Base-by-base conservation (phyloP, 768 basidiomycete genomes). In the Leccinellum luteum region DNA sequence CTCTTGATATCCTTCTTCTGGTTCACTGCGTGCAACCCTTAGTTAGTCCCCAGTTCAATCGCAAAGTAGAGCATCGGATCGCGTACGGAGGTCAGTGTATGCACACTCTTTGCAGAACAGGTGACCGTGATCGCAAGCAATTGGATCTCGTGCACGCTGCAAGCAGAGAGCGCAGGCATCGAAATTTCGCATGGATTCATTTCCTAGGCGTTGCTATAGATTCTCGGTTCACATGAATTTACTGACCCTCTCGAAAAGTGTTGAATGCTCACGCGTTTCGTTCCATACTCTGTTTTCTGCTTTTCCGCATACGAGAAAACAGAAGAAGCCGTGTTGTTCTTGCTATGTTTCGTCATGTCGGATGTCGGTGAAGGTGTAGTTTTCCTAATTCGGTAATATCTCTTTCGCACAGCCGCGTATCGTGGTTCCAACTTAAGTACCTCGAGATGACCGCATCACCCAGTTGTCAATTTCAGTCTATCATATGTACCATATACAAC, bases 81-180 rank as follows among this genome's bases (percentile, higher is more conserved):
- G 21, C 87, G 69, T 75, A 91, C 90, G 71, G 28, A 96, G 83
- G 67, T 95, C 92, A 2, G 88, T 84, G 58, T 94, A 85, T 25
- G 89, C 88, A 66, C 97, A 98, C 75, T 98, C 96, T 69, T 90
- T 92, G 80, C 97, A 99, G 71, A 94, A 98, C 23, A 98, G 64
- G 73, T 98, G 97, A 0, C 97, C 97, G 51, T 90, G 82, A 21
- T 75, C 64, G 66, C 97, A 98, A 12, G 87, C 83, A 32, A 95
- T 77, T 0, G 96, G 93, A 52, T 94, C 89, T 49, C 90, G 77
- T 6, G 92, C 94, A 43, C 82, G 80, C 54, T 91, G 86, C 34
- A 97, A 77, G 71, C 96, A 99, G 14, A 97, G 81, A 6, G 89
- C 81, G 69, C 97, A 98, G 1, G 92, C 86, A 71, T 97, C 92